These are phyloP conservation scores for Didymellaceae sp. DNA, from an alignment of 2,329 filamentous ascomycete species.

Conservation along the genomic window DNA sequence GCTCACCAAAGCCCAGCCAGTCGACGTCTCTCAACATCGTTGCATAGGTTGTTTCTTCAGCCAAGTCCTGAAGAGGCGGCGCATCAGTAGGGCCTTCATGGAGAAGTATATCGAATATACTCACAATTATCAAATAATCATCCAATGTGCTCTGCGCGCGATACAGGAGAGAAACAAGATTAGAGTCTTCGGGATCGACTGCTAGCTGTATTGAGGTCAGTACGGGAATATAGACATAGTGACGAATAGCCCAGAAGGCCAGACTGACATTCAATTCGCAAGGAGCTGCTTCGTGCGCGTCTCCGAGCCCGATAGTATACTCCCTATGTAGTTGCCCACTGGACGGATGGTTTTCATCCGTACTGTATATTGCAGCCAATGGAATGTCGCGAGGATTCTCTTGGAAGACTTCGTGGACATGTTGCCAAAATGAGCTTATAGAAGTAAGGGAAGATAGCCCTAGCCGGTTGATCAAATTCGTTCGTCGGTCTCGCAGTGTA, in stretches of 20 bases:
- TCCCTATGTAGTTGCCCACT: not conserved
- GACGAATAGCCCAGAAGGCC: not conserved
- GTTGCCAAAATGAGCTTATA: not conserved
- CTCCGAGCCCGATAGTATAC: slow-evolving; percentile 4
- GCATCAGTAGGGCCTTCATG: not conserved
- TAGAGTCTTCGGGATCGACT: not conserved
- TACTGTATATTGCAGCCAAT: slow-evolving; percentile 12
- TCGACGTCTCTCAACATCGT: slow-evolving; percentile 1
- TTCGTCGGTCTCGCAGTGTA: slow-evolving; percentile 4
- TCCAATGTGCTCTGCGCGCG: not conserved
- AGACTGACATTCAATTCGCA: slow-evolving; percentile 2
- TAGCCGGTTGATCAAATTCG: slow-evolving; percentile 3
- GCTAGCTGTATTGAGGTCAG: not conserved
- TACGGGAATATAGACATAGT: not conserved
- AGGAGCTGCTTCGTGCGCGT: not conserved
- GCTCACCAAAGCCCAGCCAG: slow-evolving; percentile 14
- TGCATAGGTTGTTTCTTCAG: not conserved
- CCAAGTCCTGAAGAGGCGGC: not conserved
- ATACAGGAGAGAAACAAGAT: not conserved
- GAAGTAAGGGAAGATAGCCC: not conserved
- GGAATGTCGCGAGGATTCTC: slow-evolving; percentile 9
- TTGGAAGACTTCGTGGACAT: slow-evolving; percentile 5
- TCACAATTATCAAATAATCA: not conserved
- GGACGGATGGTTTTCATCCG: not conserved
- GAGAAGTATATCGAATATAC: not conserved